Evolutionary conservation across 2,329 filamentous ascomycete species (phyloP).

Genomic region (Fusarium nematophilum): DNA sequence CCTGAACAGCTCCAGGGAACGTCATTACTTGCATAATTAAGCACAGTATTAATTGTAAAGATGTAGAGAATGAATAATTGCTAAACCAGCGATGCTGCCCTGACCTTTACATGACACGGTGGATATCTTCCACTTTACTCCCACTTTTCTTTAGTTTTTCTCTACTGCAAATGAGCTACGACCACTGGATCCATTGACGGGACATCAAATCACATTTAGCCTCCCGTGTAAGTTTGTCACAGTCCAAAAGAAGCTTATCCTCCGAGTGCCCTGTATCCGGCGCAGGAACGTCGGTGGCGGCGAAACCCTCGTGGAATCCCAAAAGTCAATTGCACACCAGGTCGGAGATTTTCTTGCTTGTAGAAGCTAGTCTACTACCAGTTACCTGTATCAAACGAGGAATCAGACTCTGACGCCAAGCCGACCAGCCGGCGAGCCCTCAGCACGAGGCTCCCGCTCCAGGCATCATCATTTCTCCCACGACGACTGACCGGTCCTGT

Average conservation of each 20-base stretch:
- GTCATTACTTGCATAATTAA: conserved; percentile 4
- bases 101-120: not conserved
- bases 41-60: not conserved
- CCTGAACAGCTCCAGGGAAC: not conserved
- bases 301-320: not conserved
- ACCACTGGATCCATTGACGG: not conserved
- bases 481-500: conserved; percentile 5
- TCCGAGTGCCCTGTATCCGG: not conserved
- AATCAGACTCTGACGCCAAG: too few relatives aligned
- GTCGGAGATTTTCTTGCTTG: too few relatives aligned
- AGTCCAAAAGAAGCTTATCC: not conserved
- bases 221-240: too few relatives aligned
- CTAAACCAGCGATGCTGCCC: too few relatives aligned
- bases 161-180: not conserved
- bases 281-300: not conserved
- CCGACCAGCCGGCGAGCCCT: too few relatives aligned
- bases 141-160: conserved; percentile 2
- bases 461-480: conserved; percentile 24
- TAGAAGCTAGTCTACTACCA: too few relatives aligned
- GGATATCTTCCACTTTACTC: not conserved
- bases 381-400: too few relatives aligned
- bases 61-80: too few relatives aligned
- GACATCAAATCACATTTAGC: conserved; percentile 3
- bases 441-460: too few relatives aligned
- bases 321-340: not conserved